Evolutionary conservation across 23 red algal species (phyloP), one percentile per base, ranked within the genome.

Genomic region (Gracilaria vermiculophylla): DNA sequence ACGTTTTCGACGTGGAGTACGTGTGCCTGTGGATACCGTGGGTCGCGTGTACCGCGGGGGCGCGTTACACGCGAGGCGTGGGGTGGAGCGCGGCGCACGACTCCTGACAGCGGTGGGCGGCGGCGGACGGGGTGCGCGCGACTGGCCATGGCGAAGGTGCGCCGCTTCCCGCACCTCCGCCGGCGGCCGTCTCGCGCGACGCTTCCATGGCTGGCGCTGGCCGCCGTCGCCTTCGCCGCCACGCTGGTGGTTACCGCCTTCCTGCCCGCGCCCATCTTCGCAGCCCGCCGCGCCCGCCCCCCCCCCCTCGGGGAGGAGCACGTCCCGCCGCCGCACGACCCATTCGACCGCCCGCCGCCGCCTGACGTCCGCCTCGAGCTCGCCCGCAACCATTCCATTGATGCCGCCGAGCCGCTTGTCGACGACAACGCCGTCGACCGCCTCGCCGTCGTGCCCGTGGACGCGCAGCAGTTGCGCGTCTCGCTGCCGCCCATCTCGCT

Each of bases 401-500:
- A 73, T 40, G 39, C 67, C 2, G 67, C 67, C 20, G 17, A 73
- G 40, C 67, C 67, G 39, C 67, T 73, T 40, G 42, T 45, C 20
- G 67, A 73, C 17, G 67, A 73, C 15, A 3, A 73, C 23, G 67
- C 3, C 24, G 67, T 73, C 39, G 67, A 73, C 15, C 42, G n/a
- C 1, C 40, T 73, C 11, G 20, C 39, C 37, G 37, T 73, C 17
- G 67, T 73, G 39, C 40, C 67, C 40, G 67, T 47, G 10, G 64
- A 69, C 19, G 64, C 64, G 15, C 7, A 21, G 1, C 1, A 9
- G 32, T 3, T 8, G 64, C 37, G 14, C n/a, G 39, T 21, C 0
- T 0, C 17, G 36, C 14, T 57, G 53, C 76, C 76, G 47, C 76
- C 76, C 13, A 15, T 86, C 17, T 86, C 81, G 24, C 56, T 37